phyloP scores from a whole-genome alignment of 148 eudicot species.

The Vaccinium corymbosum region DNA sequence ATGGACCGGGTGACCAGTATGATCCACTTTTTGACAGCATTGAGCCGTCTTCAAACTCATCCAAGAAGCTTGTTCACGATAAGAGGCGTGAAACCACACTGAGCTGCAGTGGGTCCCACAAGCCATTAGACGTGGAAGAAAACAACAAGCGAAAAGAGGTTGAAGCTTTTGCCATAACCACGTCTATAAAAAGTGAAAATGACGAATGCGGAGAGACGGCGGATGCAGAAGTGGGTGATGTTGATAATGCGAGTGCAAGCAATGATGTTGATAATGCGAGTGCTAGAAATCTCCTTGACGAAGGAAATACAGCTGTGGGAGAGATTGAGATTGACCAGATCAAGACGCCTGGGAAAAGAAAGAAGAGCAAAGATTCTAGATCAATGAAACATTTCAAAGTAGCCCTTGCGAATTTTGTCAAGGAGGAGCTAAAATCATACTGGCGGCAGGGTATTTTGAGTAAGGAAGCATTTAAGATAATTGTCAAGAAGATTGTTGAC shows the following conservation, averaged over 20 bases:
- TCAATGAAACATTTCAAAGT: conserved; percentile 80
- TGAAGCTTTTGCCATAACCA: conserved; percentile 37
- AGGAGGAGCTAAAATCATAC: conserved; percentile 85
- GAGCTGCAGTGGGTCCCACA: conserved; percentile 41
- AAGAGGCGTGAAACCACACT: conserved; percentile 42
- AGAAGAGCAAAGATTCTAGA: conserved; percentile 74
- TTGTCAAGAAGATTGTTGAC: conserved; percentile 95
- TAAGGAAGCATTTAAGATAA: conserved; percentile 97
- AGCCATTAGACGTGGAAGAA: conserved; percentile 48
- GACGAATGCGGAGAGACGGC: conserved; percentile 93
- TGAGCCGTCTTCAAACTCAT: conserved; percentile 69
- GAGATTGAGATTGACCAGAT: conserved; percentile 83
- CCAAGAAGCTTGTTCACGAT: conserved; percentile 38
- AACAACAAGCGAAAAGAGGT: conserved; percentile 47
- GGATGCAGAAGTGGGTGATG: conserved; percentile 81
- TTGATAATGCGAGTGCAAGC: conserved; percentile 62
- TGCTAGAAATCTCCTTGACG: conserved; percentile 50
- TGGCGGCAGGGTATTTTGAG: conserved; percentile 99
- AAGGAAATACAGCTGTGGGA: conserved; percentile 39
- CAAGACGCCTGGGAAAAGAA: conserved; percentile 50
- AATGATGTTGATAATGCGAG: conserved; percentile 60
- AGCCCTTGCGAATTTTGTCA: conserved; percentile 82
- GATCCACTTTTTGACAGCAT: conserved; percentile 95
- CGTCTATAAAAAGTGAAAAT: conserved; percentile 59
- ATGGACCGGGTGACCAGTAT: conserved; percentile 61